phyloP scores from a whole-genome alignment of 495 filamentous ascomycete genomes.

The Hypoxylon perforatum region DNA sequence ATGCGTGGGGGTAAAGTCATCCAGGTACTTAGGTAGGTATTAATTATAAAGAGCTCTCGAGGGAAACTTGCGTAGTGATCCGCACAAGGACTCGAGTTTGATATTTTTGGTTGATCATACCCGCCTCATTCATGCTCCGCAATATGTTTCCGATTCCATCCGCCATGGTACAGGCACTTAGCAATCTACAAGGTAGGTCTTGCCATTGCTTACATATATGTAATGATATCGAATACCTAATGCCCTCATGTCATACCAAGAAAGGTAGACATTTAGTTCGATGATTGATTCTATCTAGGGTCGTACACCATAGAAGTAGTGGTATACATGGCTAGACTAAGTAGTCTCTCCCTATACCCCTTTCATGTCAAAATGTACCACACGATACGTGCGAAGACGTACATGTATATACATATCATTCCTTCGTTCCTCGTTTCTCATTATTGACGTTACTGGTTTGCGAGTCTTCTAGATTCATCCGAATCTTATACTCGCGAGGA shows the following conservation, averaged over 20 bases:
- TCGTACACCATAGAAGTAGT: too few relatives aligned
- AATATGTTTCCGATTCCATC: slow-evolving; percentile 21
- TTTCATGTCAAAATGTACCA: too few relatives aligned
- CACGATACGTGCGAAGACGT: background rate
- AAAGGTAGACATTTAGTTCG: too few relatives aligned
- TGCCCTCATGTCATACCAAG: too few relatives aligned
- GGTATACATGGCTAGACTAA: too few relatives aligned
- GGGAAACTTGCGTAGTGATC: slow-evolving; percentile 11
- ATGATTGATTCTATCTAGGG: too few relatives aligned
- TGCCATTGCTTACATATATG: too few relatives aligned
- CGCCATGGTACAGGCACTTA: background rate
- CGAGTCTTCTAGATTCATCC: slow-evolving; percentile 59
- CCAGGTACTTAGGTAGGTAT: background rate
- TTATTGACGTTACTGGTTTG: slow-evolving; percentile 30
- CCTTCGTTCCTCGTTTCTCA: slow-evolving; percentile 26
- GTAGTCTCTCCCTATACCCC: too few relatives aligned
- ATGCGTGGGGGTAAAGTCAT: background rate
- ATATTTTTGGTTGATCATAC: slow-evolving; percentile 11
- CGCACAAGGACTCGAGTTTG: slow-evolving; percentile 11
- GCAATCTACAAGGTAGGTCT: too few relatives aligned
- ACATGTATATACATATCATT: slow-evolving; percentile 1
- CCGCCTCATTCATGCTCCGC: slow-evolving; percentile 1
- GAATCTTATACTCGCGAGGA: slow-evolving; percentile 86
- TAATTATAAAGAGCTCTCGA: background rate
- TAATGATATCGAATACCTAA: too few relatives aligned